These are phyloP conservation scores for Trypanosoma boissoni DNA, from an alignment of 208 protist species.

Conservation along the genomic window DNA sequence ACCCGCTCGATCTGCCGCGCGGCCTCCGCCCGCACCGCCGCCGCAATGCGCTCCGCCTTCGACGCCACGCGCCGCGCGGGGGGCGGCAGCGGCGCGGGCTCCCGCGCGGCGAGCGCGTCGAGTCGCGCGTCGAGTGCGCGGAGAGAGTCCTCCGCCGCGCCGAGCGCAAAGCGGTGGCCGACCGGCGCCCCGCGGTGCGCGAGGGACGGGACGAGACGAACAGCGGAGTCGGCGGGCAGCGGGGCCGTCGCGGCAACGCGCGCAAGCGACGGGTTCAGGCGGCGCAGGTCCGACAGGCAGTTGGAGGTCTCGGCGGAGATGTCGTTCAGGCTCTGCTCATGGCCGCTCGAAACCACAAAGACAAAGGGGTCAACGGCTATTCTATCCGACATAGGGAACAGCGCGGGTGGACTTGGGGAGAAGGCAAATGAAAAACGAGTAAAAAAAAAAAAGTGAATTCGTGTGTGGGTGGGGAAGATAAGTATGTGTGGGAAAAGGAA, in stretches of 20 bases:
- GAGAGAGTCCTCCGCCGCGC: slow-evolving; percentile 42
- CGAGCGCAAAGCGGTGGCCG: slow-evolving; percentile 45
- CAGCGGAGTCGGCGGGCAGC: slow-evolving; percentile 39
- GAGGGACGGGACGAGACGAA: slow-evolving; percentile 42
- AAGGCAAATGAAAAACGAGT: neutral
- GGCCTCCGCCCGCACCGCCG: slow-evolving; percentile 40
- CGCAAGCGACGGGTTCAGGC: slow-evolving; percentile 45
- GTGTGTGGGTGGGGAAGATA: too few relatives aligned
- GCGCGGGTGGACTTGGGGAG: too few relatives aligned
- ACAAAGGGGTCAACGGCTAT: slow-evolving; percentile 21
- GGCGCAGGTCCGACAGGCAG: slow-evolving; percentile 43
- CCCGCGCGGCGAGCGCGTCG: slow-evolving; percentile 20
- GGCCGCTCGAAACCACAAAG: neutral
- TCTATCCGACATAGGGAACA: neutral
- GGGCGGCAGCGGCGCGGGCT: slow-evolving; percentile 13
- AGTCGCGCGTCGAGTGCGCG: slow-evolving; percentile 32
- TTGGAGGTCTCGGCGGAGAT: slow-evolving; percentile 2
- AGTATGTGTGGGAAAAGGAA: too few relatives aligned
- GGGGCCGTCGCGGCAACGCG: slow-evolving; percentile 19
- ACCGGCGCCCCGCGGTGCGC: slow-evolving; percentile 19
- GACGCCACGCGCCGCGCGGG: slow-evolving; percentile 46
- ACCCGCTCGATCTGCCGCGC: slow-evolving; percentile 49
- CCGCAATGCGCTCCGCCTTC: slow-evolving; percentile 50
- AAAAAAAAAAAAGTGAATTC: neutral
- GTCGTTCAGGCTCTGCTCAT: slow-evolving; percentile 6